Base-by-base conservation (phyloP, 139 green algal genomes). In the Tetradesmus obliquus region DNA sequence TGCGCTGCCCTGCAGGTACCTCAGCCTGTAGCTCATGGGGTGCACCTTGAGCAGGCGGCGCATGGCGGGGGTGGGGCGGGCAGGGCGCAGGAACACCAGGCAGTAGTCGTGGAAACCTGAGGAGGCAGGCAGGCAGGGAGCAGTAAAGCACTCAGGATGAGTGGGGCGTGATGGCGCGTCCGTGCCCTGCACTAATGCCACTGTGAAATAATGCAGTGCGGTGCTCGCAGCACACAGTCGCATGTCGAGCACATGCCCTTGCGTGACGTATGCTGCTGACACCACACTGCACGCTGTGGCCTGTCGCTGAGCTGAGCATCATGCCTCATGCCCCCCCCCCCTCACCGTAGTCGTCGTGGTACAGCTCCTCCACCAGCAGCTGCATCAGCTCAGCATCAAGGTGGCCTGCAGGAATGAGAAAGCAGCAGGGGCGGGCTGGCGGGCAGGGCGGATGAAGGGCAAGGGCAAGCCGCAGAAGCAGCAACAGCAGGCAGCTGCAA, bases 1-100 rank as follows among this genome's bases (percentile, higher is more conserved):
- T 45, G 55, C 19, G 79, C 57, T 79, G 76, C 88, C 88, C 32
- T 91, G 88, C 10, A 91, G 57, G 88, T 91, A 91, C 76, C 69
- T 19, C 57, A 91, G 60, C n/a, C 88, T 76, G 76, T 91, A 76
- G 22, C 6, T 20, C 54, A 84, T 66, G 45, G 58, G 60, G 88
- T 87, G 76, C 3, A 45, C 62, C 76, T 91, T 91, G 51, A 91
- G 76, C 76, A 91, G 55, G 2, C 88, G 55, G 58, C 69, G 71
- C 79, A 87, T 86, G 45, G 53, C 79, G 22, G 79, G 62, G 32
- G 4, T 55, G 13, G 88, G 88, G 13, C 7, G 15, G 1, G 19
- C 32, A 53, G 55, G 58, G 57, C 12, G 71, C 9, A 91, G 88
- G 9, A 91, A 80, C 57, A 91, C 88, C 53, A 76, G 62, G 55